These are phyloP conservation scores for Truncatella angustata DNA, from an alignment of 2,329 filamentous ascomycete species.

Conservation along the genomic window DNA sequence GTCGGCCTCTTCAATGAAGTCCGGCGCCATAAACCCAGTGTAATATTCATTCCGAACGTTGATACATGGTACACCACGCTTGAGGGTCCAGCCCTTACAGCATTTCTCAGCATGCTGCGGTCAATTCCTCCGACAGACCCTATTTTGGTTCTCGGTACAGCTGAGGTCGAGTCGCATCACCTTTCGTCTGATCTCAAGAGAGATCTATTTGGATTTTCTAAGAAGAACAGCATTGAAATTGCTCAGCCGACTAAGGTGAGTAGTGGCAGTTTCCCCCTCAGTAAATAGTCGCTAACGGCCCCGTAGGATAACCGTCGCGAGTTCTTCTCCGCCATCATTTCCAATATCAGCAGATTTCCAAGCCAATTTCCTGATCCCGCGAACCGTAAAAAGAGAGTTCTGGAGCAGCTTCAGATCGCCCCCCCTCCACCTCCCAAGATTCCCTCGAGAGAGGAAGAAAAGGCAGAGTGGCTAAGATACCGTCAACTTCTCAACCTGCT, in stretches of 20 bases:
- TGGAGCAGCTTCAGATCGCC: slow-evolving; percentile 75
- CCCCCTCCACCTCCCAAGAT: slow-evolving; percentile 67
- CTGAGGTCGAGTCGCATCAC: slow-evolving; percentile 66
- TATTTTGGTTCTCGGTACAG: slow-evolving; percentile 81
- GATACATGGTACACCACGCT: slow-evolving; percentile 78
- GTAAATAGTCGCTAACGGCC: slow-evolving; percentile 24
- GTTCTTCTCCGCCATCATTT: slow-evolving; percentile 74
- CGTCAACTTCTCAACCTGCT: slow-evolving; percentile 80
- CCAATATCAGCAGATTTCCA: slow-evolving; percentile 76
- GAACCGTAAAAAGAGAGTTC: slow-evolving; percentile 80
- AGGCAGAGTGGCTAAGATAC: slow-evolving; percentile 77
- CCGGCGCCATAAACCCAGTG: slow-evolving; percentile 89
- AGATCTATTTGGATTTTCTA: slow-evolving; percentile 83
- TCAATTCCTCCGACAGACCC: slow-evolving; percentile 88
- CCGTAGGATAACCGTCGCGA: slow-evolving; percentile 64
- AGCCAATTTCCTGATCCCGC: slow-evolving; percentile 83
- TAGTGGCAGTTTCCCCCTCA: not conserved
- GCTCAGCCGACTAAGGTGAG: slow-evolving; percentile 62
- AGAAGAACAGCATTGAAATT: slow-evolving; percentile 72
- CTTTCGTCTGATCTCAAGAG: slow-evolving; percentile 63
- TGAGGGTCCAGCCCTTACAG: slow-evolving; percentile 66
- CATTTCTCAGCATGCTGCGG: slow-evolving; percentile 78
- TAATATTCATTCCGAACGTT: slow-evolving; percentile 90
- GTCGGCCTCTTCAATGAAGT: slow-evolving; percentile 90
- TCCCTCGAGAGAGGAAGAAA: slow-evolving; percentile 75